Evolutionary conservation across 805 yeast species (phyloP).

Genomic region (Saccharomyces cerevisiae): DNA sequence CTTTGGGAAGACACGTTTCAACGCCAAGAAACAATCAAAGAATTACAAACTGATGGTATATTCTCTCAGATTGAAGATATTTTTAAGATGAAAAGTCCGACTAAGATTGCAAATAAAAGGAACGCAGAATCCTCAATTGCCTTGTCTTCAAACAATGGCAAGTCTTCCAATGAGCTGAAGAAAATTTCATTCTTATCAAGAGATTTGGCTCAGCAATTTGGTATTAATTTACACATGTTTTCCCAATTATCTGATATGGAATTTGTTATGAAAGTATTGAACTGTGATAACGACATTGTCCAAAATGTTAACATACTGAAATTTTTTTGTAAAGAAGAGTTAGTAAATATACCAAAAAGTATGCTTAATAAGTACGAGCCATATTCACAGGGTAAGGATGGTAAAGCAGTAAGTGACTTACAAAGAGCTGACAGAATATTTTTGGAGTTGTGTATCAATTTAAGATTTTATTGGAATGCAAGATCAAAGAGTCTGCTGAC

Average conservation of each 20-base stretch:
- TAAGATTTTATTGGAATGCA: conserved; percentile 64
- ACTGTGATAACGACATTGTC: conserved; percentile 50
- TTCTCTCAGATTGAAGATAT: conserved; percentile 54
- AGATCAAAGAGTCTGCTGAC: conserved; percentile 57
- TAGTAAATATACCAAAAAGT: conserved; percentile 50
- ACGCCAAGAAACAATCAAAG: conserved; percentile 35
- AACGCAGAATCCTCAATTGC: conserved; percentile 21
- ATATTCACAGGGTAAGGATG: conserved; percentile 41
- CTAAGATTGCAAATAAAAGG: conserved; percentile 23
- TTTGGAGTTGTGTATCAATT: conserved; percentile 57
- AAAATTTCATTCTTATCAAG: conserved; percentile 53
- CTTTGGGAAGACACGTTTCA: conserved; percentile 49
- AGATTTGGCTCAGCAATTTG: conserved; percentile 71
- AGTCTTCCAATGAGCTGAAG: conserved; percentile 21
- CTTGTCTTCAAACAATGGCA: not conserved
- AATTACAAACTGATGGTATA: conserved; percentile 50
- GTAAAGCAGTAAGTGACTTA: conserved; percentile 36
- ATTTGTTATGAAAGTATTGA: conserved; percentile 45
- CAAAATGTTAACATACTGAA: conserved; percentile 53
- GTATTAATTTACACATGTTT: conserved; percentile 65
- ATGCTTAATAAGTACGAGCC: conserved; percentile 53
- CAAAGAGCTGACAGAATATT: conserved; percentile 66
- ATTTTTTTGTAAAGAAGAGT: conserved; percentile 60
- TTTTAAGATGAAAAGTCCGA: conserved; percentile 43
- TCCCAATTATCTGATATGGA: conserved; percentile 45